Conservation (phyloP, 1,284 basidiomycete genomes). For the Pyrrhoderma noxium region DNA sequence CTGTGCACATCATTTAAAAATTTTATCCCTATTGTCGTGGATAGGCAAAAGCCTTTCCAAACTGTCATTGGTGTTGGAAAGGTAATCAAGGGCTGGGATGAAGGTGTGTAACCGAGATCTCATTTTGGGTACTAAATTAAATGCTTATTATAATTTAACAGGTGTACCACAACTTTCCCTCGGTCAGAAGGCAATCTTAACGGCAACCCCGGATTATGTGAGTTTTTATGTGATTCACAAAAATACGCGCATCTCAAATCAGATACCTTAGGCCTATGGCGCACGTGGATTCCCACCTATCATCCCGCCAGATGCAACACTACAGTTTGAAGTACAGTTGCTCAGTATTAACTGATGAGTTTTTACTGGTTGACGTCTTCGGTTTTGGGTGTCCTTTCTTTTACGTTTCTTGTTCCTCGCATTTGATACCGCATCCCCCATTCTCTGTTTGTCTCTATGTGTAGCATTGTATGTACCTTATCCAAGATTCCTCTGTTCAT, state of each 20-base stretch:
- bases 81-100: constrained; percentile 89
- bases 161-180: constrained; percentile 71
- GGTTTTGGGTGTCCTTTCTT: no score
- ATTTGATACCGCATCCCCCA: no score
- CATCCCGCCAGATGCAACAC: constrained; percentile 71
- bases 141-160: constrained; percentile 27
- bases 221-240: constrained; percentile 25
- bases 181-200: constrained; percentile 70
- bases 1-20: not conserved
- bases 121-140: constrained; percentile 13
- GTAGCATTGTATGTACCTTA: no score
- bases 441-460: no score
- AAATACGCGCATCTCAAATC: not conserved
- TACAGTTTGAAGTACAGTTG: constrained; percentile 79
- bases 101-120: constrained; percentile 45
- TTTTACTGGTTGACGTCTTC: not conserved
- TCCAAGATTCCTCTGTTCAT: no score
- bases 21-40: not conserved
- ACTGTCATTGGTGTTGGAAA: constrained; percentile 74
- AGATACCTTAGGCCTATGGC: constrained; percentile 53
- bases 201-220: constrained; percentile 62
- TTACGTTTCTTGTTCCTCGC: no score
- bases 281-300: constrained; percentile 69
- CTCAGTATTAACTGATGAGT: constrained; percentile 50
- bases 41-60: constrained; percentile 54